Conservation (phyloP, 192 early-diverging fungal species). For the Umbelopsis sp. region DNA sequence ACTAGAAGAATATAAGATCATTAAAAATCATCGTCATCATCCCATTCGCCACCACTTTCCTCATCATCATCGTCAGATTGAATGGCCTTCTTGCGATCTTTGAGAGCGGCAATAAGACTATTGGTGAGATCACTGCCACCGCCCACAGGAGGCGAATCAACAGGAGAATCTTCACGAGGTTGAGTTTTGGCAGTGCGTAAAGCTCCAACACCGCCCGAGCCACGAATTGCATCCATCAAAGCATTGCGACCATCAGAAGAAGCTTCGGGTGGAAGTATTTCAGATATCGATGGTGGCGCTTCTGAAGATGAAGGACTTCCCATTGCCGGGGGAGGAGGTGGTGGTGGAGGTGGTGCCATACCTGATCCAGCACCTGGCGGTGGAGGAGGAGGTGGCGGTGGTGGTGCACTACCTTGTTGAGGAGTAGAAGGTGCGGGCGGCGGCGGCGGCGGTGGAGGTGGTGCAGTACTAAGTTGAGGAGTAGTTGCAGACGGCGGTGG, state of each 20-base stretch:
- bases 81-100: constrained; percentile 28
- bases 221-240: constrained; percentile 51
- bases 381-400: constrained; percentile 25
- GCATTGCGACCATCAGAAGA: constrained; percentile 26
- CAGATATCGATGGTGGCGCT: constrained; percentile 1
- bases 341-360: constrained; percentile 16
- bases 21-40: constrained; percentile 19
- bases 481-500: constrained; percentile 34
- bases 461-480: too few species aligned
- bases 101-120: constrained; percentile 26
- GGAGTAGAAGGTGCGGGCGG: constrained; percentile 19
- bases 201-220: constrained; percentile 45
- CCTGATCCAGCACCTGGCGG: not conserved
- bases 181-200: constrained; percentile 35
- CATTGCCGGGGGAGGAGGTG: not conserved
- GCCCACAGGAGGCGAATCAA: not conserved
- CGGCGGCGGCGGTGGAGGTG: constrained; percentile 42
- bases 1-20: not conserved
- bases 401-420: constrained; percentile 14
- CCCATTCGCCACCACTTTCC: constrained; percentile 30
- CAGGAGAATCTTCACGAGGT: constrained; percentile 10
- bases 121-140: constrained; percentile 21
- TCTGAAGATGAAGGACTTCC: not conserved
- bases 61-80: constrained; percentile 30
- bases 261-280: constrained; percentile 6